These are phyloP conservation scores for Porogramme epimiltina DNA, from an alignment of 1,284 basidiomycete genomes.

Conservation along the genomic window DNA sequence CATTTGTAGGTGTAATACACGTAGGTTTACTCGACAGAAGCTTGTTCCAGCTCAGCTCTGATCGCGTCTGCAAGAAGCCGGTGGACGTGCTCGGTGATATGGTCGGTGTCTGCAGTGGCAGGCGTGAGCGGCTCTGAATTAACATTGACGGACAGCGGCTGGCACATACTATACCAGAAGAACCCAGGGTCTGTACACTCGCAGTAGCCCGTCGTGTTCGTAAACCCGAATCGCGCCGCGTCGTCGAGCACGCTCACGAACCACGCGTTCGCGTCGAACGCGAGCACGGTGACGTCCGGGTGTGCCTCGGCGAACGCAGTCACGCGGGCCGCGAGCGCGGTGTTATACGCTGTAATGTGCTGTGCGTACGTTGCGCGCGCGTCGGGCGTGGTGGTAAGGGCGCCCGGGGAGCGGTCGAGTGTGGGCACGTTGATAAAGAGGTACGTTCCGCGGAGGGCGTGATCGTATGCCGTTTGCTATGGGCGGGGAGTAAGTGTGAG, in stretches of 20 bases:
- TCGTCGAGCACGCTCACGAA: slow-evolving; percentile 49
- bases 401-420: slow-evolving; percentile 46
- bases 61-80: slow-evolving; percentile 46
- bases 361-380: slow-evolving; percentile 33
- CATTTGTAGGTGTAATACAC: neutral
- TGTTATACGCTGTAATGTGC: slow-evolving; percentile 46
- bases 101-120: slow-evolving; percentile 42
- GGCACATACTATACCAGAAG: slow-evolving; percentile 56
- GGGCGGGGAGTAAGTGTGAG: slow-evolving; percentile 9
- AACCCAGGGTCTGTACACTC: slow-evolving; percentile 47
- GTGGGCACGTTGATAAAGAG: slow-evolving; percentile 60
- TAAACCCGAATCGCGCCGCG: slow-evolving; percentile 45
- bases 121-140: neutral
- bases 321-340: slow-evolving; percentile 38
- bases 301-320: slow-evolving; percentile 38
- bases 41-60: slow-evolving; percentile 35
- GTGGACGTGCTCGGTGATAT: slow-evolving; percentile 54
- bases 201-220: slow-evolving; percentile 55
- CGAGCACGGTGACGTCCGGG: slow-evolving; percentile 41
- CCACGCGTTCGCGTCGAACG: slow-evolving; percentile 53
- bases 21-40: slow-evolving; percentile 3
- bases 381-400: slow-evolving; percentile 31
- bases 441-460: slow-evolving; percentile 45
- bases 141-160: neutral
- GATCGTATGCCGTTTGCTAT: slow-evolving; percentile 44